Evolutionary conservation across 2,329 filamentous ascomycete genomes (phyloP).

Genomic region (Penicillium sp.): DNA sequence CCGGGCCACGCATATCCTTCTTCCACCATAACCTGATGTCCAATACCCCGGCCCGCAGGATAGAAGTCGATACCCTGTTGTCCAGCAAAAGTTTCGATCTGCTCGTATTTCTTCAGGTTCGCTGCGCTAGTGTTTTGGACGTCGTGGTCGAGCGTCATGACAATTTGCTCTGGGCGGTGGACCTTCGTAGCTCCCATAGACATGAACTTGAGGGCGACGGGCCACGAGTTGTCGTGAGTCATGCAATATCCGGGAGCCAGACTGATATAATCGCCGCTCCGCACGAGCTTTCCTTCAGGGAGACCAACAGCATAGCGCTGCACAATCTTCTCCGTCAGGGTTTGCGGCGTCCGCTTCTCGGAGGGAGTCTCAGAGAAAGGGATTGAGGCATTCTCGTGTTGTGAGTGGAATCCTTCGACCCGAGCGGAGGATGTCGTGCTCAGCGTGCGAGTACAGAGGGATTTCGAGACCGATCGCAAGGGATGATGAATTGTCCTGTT

Average conservation of each 20-base stretch:
- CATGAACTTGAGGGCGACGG: conserved; percentile 76
- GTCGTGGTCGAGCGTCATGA: conserved; percentile 84
- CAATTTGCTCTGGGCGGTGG: conserved; percentile 68
- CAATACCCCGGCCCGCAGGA: conserved; percentile 74
- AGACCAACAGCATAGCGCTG: conserved; percentile 77
- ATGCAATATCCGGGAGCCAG: conserved; percentile 71
- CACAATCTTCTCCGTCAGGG: conserved; percentile 88
- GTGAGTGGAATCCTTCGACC: neutral
- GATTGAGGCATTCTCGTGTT: neutral
- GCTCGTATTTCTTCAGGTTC: conserved; percentile 77
- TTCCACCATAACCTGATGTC: conserved; percentile 75
- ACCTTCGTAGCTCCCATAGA: conserved; percentile 74
- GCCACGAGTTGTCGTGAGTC: conserved; percentile 83
- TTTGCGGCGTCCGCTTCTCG: conserved; percentile 57
- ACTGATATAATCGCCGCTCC: conserved; percentile 78
- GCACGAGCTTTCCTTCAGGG: conserved; percentile 69
- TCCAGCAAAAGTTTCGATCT: conserved; percentile 78
- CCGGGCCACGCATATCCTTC: conserved; percentile 83
- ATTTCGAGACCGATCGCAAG: neutral
- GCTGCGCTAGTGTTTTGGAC: conserved; percentile 76
- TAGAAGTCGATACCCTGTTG: conserved; percentile 76
- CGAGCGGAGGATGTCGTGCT: neutral
- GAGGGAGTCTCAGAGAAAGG: neutral
- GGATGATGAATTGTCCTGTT: conserved; percentile 1
- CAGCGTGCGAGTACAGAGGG: neutral